Base-by-base conservation (phyloP, 2,329 filamentous ascomycete genomes). In the Aschersonia sp. region DNA sequence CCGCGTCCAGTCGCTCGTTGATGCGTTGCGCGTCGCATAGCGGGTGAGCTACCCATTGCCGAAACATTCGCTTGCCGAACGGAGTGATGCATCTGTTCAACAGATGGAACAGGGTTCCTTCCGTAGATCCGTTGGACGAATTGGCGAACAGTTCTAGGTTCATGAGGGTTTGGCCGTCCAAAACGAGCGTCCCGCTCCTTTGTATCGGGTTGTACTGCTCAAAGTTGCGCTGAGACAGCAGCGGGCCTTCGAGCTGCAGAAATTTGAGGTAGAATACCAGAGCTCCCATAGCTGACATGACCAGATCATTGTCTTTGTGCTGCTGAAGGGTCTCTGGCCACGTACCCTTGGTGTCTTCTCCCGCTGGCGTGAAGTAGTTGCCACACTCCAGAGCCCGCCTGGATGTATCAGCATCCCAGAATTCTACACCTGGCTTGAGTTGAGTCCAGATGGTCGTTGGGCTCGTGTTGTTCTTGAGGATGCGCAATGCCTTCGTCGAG, bases 101-200 rank as follows among this genome's bases (percentile, higher is more conserved):
- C 53, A 98, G 79, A 46, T 77, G 78, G 65, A 97, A 98, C 1
- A 98, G 68, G 0, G 92, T 97, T 5, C 92, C 92, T 40, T 94
- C 85, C 1, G 74, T 62, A 10, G 87, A 81, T 5, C 89, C 91
- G 59, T 96, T 91, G 54, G 85, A 88, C 0, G 84, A 89, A 64
- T 98, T 98, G 56, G 88, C 78, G 56, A 98, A 98, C 4, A 98
- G 78, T 61, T 98, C 92, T n/a, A 98, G 80, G 59, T 98, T 98
- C 71, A 94, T 94, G 56, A 98, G 73, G 29, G 89, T 97, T 61
- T 98, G 92, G 1, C 92, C 92, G 57, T 98, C 92, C 1, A 98
- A 75, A 7, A 98, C 84, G 43, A 98, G 70, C 31, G 87, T 97
- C 9, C 89, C 88, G 60, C 96, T 94, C 58, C 84, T 84, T 48